phyloP scores from a whole-genome alignment of 1,284 basidiomycete genomes.

The Leucocoprinus gongylophorus region DNA sequence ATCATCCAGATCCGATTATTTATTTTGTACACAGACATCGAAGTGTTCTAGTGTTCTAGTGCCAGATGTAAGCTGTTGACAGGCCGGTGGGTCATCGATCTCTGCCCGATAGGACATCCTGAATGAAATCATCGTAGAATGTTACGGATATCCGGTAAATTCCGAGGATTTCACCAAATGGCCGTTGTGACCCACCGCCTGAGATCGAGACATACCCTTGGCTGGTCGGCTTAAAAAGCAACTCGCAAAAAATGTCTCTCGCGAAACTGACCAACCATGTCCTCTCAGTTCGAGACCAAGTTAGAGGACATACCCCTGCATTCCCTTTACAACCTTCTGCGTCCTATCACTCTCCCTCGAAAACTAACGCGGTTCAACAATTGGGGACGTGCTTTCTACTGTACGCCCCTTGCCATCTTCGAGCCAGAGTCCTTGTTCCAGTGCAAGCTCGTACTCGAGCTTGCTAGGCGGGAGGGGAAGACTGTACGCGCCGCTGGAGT shows the following conservation, averaged over 20 bases:
- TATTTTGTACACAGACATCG: not conserved
- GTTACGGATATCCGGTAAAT: conserved; percentile 20
- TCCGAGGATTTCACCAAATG: conserved; percentile 20
- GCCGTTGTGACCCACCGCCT: not conserved
- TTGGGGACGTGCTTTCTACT: conserved; percentile 66
- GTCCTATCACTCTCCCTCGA: conserved; percentile 45
- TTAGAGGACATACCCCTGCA: conserved; percentile 34
- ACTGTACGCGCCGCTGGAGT: conserved; percentile 81
- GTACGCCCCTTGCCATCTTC: conserved; percentile 65
- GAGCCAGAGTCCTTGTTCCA: conserved; percentile 69
- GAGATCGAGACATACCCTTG: conserved; percentile 2
- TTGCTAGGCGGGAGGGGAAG: conserved; percentile 69
- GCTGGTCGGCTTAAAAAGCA: conserved; percentile 20
- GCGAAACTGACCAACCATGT: conserved; percentile 24
- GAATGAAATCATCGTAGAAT: not conserved
- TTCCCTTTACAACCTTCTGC: conserved; percentile 43
- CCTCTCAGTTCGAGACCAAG: conserved; percentile 24
- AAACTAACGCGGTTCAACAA: conserved; percentile 51
- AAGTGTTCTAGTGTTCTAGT: not conserved
- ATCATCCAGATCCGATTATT: conserved; percentile 3
- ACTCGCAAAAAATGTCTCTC: conserved; percentile 22
- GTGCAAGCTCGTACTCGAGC: conserved; percentile 75
- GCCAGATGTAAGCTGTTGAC: not conserved
- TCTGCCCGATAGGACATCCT: conserved; percentile 8
- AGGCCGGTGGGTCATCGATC: conserved; percentile 5